A percentile compares a stretch with the other conserved stretches of the same genome.
These are phyloP conservation scores for Haplosporangium sp. DNA, from an alignment of 371 early-diverging fungal species.

Conservation along the genomic window DNA sequence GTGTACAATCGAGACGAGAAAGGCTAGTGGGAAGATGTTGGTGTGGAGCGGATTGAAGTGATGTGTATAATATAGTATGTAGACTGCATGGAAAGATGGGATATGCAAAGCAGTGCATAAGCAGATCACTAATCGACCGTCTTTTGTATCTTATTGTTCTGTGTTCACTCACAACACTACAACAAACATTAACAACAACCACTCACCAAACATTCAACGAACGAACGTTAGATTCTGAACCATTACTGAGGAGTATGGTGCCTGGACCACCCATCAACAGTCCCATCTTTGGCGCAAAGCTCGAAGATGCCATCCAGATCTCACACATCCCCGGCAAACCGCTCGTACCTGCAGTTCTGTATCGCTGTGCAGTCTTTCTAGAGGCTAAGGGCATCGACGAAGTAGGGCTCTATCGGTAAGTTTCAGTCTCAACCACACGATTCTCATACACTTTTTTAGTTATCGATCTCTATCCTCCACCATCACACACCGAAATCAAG, in stretches of 20 bases:
- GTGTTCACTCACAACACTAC: neutral
- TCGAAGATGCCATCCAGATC: conserved; percentile 39
- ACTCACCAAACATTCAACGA: neutral
- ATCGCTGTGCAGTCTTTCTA: conserved; percentile 49
- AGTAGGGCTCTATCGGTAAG: conserved; percentile 55
- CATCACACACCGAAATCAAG: too few species aligned
- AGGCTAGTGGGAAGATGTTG: too few species aligned
- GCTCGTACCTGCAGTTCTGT: conserved; percentile 45
- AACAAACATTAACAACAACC: neutral
- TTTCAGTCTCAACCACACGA: neutral
- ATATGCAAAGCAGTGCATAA: too few species aligned
- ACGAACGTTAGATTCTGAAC: conserved; percentile 43
- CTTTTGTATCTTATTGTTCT: too few species aligned
- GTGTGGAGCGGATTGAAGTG: too few species aligned
- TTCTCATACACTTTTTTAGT: too few species aligned
- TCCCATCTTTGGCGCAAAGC: conserved; percentile 40
- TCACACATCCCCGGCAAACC: conserved; percentile 47
- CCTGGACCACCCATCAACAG: conserved; percentile 3
- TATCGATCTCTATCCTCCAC: too few species aligned
- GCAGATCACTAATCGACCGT: too few species aligned
- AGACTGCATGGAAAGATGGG: too few species aligned
- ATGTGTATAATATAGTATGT: too few species aligned
- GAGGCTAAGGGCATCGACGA: conserved; percentile 49
- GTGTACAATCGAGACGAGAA: too few species aligned
- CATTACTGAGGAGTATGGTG: conserved; percentile 14